phyloP scores from a whole-genome alignment of 495 filamentous ascomycete genomes.

The Aspergillus indologenus region DNA sequence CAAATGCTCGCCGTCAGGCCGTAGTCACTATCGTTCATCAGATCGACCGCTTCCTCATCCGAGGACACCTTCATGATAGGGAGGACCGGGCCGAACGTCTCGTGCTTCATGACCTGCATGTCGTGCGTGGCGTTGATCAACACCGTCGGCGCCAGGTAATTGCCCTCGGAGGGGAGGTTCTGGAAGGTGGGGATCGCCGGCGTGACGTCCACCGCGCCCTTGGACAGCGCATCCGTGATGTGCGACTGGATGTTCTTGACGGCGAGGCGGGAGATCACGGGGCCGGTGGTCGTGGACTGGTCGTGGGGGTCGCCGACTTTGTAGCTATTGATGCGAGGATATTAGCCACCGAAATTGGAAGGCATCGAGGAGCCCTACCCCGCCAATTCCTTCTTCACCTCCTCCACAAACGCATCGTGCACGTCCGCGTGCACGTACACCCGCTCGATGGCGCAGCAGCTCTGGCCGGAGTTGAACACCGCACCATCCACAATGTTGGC shows the following conservation, averaged over 20 bases:
- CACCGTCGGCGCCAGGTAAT: conserved; percentile 82
- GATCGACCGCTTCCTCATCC: conserved; percentile 74
- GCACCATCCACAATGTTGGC: conserved; percentile 93
- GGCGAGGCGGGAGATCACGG: conserved; percentile 77
- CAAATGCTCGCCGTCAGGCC: conserved; percentile 96
- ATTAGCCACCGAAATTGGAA: too few relatives aligned
- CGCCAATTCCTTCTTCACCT: conserved; percentile 71
- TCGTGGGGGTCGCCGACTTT: conserved; percentile 84
- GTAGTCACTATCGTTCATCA: conserved; percentile 96
- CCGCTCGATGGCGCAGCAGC: conserved; percentile 89
- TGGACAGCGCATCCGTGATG: conserved; percentile 77
- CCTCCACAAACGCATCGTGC: conserved; percentile 74
- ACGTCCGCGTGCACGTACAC: conserved; percentile 87
- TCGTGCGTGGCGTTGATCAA: conserved; percentile 76
- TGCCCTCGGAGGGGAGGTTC: conserved; percentile 65
- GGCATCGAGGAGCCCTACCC: conserved; percentile 21
- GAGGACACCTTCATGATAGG: conserved; percentile 86
- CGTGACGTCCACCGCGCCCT: conserved; percentile 80
- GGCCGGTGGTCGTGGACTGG: conserved; percentile 76
- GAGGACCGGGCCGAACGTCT: conserved; percentile 95
- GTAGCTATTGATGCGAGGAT: conserved; percentile 62
- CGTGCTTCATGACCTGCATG: conserved; percentile 91
- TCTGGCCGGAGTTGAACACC: conserved; percentile 95
- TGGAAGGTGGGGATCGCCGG: conserved; percentile 75
- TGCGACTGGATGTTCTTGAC: conserved; percentile 70